A percentile compares a stretch with the other conserved stretches of the same genome.
Evolutionary conservation across 768 basidiomycete species (phyloP).

Genomic region (Calocybe cyanea): DNA sequence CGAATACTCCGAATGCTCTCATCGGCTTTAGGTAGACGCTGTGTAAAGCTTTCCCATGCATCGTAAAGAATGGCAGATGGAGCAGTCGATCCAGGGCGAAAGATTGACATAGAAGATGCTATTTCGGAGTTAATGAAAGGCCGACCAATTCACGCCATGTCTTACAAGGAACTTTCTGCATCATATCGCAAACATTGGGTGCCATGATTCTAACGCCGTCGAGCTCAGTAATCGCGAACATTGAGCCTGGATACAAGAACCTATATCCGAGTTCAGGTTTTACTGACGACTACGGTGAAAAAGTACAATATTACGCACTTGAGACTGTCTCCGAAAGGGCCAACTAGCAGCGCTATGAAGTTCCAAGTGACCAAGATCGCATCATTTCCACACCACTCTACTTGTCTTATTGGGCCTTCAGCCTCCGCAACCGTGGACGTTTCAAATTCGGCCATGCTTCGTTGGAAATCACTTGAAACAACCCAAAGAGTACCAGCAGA

Average conservation of each 20-base stretch:
- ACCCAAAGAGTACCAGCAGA: slow-evolving; percentile 78
- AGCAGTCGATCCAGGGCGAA: slow-evolving; percentile 89
- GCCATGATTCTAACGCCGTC: slow-evolving; percentile 88
- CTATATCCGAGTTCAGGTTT: slow-evolving; percentile 34
- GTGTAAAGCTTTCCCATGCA: slow-evolving; percentile 82
- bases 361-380: slow-evolving; percentile 88
- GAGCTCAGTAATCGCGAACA: slow-evolving; percentile 77
- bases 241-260: slow-evolving; percentile 74
- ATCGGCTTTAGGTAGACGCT: slow-evolving; percentile 86
- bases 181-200: slow-evolving; percentile 76
- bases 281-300: neutral
- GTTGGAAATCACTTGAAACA: slow-evolving; percentile 91
- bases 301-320: slow-evolving; percentile 46
- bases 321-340: slow-evolving; percentile 85
- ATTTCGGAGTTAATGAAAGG: neutral
- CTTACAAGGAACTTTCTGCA: slow-evolving; percentile 90
- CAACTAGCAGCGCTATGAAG: slow-evolving; percentile 74
- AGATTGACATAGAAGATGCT: slow-evolving; percentile 81
- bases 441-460: slow-evolving; percentile 85
- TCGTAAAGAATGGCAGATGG: slow-evolving; percentile 91
- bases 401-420: slow-evolving; percentile 59
- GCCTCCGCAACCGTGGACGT: slow-evolving; percentile 52
- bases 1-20: slow-evolving; percentile 88
- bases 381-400: slow-evolving; percentile 97
- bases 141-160: slow-evolving; percentile 16